Evolutionary conservation across 2,329 filamentous ascomycete genomes (phyloP).

Genomic region (Diaporthe longicolla): DNA sequence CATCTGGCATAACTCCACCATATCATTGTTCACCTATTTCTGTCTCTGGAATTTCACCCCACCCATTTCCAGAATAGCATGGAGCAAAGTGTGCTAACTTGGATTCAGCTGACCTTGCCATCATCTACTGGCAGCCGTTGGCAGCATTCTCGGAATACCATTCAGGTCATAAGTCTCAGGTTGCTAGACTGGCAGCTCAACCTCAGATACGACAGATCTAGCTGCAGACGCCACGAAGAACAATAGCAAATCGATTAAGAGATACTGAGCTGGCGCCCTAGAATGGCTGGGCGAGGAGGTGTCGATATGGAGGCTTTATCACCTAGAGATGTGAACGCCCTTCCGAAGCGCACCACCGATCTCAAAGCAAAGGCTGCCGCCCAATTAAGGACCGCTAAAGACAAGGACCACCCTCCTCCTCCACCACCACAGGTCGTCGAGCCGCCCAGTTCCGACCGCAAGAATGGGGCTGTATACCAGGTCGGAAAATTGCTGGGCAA

Average conservation of each 20-base stretch:
- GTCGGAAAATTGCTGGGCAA: constrained; percentile 83
- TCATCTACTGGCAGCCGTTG: constrained; percentile 33
- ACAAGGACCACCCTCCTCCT: constrained; percentile 77
- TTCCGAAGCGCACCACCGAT: constrained; percentile 66
- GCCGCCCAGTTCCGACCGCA: constrained; percentile 77
- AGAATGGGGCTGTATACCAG: constrained; percentile 79
- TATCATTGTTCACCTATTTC: not conserved
- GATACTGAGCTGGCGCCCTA: constrained; percentile 39
- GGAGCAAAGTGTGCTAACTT: constrained; percentile 23
- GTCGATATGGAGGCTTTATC: constrained; percentile 75
- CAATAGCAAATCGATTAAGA: not conserved
- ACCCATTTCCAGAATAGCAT: not conserved
- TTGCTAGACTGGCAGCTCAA: constrained; percentile 34
- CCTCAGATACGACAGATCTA: not conserved
- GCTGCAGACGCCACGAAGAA: constrained; percentile 1
- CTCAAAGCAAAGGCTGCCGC: constrained; percentile 67
- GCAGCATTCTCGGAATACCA: constrained; percentile 12
- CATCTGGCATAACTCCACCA: not conserved
- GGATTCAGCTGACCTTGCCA: constrained; percentile 24
- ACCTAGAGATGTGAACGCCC: constrained; percentile 75
- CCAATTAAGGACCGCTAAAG: constrained; percentile 69
- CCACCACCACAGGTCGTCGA: constrained; percentile 73
- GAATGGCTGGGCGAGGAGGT: constrained; percentile 55
- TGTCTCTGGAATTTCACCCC: not conserved
- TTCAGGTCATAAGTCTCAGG: constrained; percentile 7